phyloP scores from a whole-genome alignment of 768 basidiomycete species.

The Lactarius tabidus region DNA sequence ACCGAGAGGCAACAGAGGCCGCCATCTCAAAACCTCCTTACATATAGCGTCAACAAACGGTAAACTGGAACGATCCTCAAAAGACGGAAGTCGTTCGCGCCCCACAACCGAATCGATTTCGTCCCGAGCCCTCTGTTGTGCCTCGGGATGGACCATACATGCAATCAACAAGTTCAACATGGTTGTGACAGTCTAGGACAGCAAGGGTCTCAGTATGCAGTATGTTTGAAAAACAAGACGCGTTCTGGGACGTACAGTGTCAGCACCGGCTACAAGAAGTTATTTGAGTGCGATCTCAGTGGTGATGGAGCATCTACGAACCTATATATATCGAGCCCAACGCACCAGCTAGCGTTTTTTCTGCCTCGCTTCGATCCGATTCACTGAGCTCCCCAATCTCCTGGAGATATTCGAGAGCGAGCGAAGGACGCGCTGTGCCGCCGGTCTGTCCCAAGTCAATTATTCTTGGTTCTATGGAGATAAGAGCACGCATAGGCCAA shows the following conservation, averaged over 20 bases:
- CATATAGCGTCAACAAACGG: constrained; percentile 3
- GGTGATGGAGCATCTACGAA: not conserved
- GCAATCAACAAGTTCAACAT: not conserved
- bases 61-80: not conserved
- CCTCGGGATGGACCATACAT: too few relatives aligned
- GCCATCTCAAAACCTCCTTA: constrained; percentile 2
- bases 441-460: not conserved
- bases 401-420: not conserved
- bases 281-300: not conserved
- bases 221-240: not conserved
- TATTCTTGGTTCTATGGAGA: not conserved
- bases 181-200: constrained; percentile 7
- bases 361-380: not conserved
- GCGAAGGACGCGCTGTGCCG: constrained; percentile 3
- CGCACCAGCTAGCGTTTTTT: not conserved
- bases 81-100: constrained; percentile 21
- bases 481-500: not conserved
- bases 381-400: not conserved
- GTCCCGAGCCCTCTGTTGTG: not conserved
- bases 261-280: not conserved
- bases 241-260: not conserved
- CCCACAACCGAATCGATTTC: constrained; percentile 28
- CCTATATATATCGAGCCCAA: not conserved
- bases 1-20: constrained; percentile 2
- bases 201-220: not conserved